These are phyloP conservation scores for Aspergillus persii DNA, from an alignment of 2,329 filamentous ascomycete genomes.

Conservation along the genomic window DNA sequence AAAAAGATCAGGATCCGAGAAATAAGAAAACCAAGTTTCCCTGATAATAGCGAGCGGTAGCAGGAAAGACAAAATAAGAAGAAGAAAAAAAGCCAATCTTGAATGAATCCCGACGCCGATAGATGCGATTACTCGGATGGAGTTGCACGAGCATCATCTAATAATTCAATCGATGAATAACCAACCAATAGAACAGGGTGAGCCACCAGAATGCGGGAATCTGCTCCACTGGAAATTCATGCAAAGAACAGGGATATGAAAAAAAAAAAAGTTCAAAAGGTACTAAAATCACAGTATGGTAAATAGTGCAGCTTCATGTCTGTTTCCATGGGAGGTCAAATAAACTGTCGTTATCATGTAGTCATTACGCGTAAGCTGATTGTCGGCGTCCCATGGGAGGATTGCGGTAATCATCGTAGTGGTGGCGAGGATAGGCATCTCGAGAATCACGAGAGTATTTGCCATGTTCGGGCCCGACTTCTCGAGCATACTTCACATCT, in stretches of 20 bases:
- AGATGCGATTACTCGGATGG: background rate
- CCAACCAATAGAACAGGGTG: background rate
- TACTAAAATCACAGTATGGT: background rate
- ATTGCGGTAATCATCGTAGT: slow-evolving; percentile 19
- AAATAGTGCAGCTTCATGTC: slow-evolving; percentile 3
- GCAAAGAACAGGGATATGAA: slow-evolving; percentile 1
- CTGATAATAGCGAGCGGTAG: background rate
- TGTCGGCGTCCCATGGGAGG: slow-evolving; percentile 25
- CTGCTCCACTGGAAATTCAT: background rate
- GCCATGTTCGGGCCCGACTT: slow-evolving; percentile 26
- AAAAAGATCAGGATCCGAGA: background rate
- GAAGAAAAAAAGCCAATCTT: background rate
- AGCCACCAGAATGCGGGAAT: background rate
- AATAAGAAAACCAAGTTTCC: background rate
- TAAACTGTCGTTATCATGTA: slow-evolving; percentile 20
- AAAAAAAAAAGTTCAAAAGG: background rate
- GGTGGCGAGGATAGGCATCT: slow-evolving; percentile 18
- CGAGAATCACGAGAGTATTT: slow-evolving; percentile 6
- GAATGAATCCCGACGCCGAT: background rate
- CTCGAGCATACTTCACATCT: slow-evolving; percentile 30
- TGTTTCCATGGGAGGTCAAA: background rate
- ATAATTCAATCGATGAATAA: background rate
- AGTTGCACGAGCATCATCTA: background rate
- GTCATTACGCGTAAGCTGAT: slow-evolving; percentile 24
- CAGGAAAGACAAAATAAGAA: background rate